These are phyloP conservation scores for Fusarium albosuccineum DNA, from an alignment of 2,329 filamentous ascomycete species.

Conservation along the genomic window DNA sequence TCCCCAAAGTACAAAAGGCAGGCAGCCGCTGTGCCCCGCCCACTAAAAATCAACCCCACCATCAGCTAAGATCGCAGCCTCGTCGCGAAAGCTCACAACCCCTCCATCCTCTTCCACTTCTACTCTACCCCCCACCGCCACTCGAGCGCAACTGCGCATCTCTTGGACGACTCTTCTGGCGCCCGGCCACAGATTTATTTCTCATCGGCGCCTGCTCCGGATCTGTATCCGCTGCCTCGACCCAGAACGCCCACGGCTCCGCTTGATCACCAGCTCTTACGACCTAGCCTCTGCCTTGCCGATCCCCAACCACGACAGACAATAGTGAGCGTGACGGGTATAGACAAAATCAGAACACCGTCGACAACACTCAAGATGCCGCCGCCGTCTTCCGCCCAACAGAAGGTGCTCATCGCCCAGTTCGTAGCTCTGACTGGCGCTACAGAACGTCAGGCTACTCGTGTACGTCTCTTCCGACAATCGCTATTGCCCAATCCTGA, in stretches of 20 bases:
- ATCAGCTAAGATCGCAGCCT: constrained; percentile 46
- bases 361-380: constrained; percentile 49
- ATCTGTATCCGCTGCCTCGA: background rate
- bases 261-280: constrained; percentile 5
- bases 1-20: constrained; percentile 9
- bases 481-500: background rate
- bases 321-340: constrained; percentile 1
- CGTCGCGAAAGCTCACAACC: constrained; percentile 46
- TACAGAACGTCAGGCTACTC: constrained; percentile 58
- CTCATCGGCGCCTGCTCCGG: background rate
- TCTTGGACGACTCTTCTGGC: background rate
- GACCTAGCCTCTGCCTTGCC: constrained; percentile 10
- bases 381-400: constrained; percentile 52
- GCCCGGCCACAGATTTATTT: background rate
- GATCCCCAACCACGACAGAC: constrained; percentile 7
- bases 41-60: constrained; percentile 38
- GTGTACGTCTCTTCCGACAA: constrained; percentile 54
- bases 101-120: constrained; percentile 41
- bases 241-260: background rate
- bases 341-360: constrained; percentile 2
- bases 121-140: constrained; percentile 14
- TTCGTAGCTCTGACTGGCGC: constrained; percentile 60
- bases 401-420: constrained; percentile 57
- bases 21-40: constrained; percentile 26
- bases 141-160: constrained; percentile 21